Evolutionary conservation across 768 basidiomycete genomes (phyloP).

Genomic region (Boletus vinaceobasis): DNA sequence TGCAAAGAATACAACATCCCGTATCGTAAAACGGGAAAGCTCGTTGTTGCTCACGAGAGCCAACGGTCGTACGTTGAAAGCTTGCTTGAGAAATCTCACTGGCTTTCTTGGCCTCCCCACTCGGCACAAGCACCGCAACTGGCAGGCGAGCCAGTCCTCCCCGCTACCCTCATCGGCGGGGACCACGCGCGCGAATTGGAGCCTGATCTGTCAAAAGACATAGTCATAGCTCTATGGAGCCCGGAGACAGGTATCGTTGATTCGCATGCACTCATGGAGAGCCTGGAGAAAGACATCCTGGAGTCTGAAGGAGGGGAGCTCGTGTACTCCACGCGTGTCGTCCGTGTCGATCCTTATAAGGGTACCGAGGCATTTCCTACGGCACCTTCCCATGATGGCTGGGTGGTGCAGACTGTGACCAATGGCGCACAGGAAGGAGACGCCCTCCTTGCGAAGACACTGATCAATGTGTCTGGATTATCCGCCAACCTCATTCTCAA

Average conservation of each 20-base stretch:
- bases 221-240: slow-evolving; percentile 73
- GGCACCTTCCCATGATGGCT: slow-evolving; percentile 55
- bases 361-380: slow-evolving; percentile 19
- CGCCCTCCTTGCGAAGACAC: slow-evolving; percentile 64
- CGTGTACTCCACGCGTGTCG: slow-evolving; percentile 76
- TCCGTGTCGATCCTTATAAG: slow-evolving; percentile 72
- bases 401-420: slow-evolving; percentile 83
- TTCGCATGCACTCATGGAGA: slow-evolving; percentile 79
- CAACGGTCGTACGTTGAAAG: slow-evolving; percentile 70
- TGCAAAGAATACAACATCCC: slow-evolving; percentile 65
- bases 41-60: slow-evolving; percentile 73
- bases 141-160: slow-evolving; percentile 41
- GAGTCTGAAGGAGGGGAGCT: slow-evolving; percentile 68
- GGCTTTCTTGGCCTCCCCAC: slow-evolving; percentile 49
- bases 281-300: slow-evolving; percentile 75
- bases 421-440: slow-evolving; percentile 48
- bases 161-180: slow-evolving; percentile 65
- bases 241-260: slow-evolving; percentile 90
- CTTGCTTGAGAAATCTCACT: slow-evolving; percentile 60
- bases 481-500: slow-evolving; percentile 71
- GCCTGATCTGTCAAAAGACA: slow-evolving; percentile 73
- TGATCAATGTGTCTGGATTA: slow-evolving; percentile 84
- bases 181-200: slow-evolving; percentile 70
- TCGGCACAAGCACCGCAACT: slow-evolving; percentile 25
- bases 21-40: slow-evolving; percentile 76